phyloP scores from a whole-genome alignment of 2,329 filamentous ascomycete genomes.

The Fusarium falciforme region DNA sequence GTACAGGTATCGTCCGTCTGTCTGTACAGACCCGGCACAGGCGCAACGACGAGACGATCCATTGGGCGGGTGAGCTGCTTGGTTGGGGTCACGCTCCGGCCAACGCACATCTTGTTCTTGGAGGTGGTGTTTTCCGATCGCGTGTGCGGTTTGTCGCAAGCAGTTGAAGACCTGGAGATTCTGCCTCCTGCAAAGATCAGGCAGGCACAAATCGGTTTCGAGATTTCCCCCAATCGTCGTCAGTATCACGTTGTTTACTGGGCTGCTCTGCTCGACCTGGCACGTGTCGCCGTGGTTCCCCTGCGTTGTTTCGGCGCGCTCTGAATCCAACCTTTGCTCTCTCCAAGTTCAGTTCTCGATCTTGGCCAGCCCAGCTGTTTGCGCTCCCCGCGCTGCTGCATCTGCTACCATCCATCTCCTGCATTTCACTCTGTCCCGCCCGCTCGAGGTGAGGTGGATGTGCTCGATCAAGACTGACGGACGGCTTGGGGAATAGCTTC shows the following conservation, averaged over 20 bases:
- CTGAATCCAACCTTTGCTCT: background rate
- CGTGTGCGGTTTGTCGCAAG: constrained; percentile 10
- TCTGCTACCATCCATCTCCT: background rate
- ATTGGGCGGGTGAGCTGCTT: constrained; percentile 26
- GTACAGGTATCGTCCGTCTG: constrained; percentile 6
- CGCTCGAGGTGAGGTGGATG: background rate
- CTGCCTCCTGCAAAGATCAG: constrained; percentile 12
- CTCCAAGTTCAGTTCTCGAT: background rate
- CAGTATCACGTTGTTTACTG: constrained; percentile 18
- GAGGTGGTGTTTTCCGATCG: constrained; percentile 19
- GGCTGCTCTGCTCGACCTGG: constrained; percentile 1
- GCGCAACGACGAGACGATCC: constrained; percentile 31
- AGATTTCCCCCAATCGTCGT: constrained; percentile 4
- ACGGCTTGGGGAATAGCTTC: background rate
- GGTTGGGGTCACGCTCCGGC: constrained; percentile 35
- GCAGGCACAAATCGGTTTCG: background rate
- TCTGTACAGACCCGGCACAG: constrained; percentile 26
- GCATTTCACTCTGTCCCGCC: background rate
- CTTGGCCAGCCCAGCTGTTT: background rate
- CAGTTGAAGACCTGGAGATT: background rate
- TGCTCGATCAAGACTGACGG: background rate
- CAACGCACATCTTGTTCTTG: constrained; percentile 22
- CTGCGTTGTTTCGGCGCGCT: constrained; percentile 10
- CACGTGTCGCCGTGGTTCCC: constrained; percentile 27
- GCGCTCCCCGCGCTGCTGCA: background rate